These are phyloP conservation scores for Colletotrichum spaethianum DNA, from an alignment of 2,329 filamentous ascomycete genomes.

Conservation along the genomic window DNA sequence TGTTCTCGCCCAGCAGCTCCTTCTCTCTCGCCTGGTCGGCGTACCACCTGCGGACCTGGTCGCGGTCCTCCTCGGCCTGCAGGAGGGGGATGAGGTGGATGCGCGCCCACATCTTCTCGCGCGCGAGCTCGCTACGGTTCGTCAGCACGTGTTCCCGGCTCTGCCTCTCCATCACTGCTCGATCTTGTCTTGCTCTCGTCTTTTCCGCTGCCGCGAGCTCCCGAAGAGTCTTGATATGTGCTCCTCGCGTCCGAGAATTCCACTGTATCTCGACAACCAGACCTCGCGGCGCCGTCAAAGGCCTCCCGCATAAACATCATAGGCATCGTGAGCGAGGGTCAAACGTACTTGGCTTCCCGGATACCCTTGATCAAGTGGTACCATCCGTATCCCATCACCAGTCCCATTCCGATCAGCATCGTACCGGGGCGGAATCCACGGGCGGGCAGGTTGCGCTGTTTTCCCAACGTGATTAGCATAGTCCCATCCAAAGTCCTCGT, in stretches of 20 bases:
- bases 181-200: neutral
- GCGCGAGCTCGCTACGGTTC: constrained; percentile 82
- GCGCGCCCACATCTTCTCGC: constrained; percentile 98
- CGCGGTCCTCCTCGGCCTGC: constrained; percentile 96
- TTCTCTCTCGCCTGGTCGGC: constrained; percentile 93
- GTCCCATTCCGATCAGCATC: constrained; percentile 82
- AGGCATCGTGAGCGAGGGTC: neutral
- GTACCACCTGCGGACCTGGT: constrained; percentile 88
- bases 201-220: too few species aligned
- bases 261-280: neutral
- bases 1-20: constrained; percentile 87
- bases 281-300: neutral
- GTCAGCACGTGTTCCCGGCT: neutral
- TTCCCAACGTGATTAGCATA: constrained; percentile 42
- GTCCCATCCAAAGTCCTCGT: neutral
- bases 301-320: too few species aligned
- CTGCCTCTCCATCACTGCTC: neutral
- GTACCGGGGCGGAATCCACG: constrained; percentile 89
- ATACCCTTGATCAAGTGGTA: constrained; percentile 87
- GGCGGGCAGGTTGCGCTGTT: constrained; percentile 89
- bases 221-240: neutral
- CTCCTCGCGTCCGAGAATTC: too few species aligned
- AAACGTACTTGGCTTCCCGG: constrained; percentile 88
- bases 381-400: constrained; percentile 91
- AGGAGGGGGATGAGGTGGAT: constrained; percentile 95